phyloP scores from a whole-genome alignment of 2,329 filamentous ascomycete genomes.

The Talaromyces piceae region DNA sequence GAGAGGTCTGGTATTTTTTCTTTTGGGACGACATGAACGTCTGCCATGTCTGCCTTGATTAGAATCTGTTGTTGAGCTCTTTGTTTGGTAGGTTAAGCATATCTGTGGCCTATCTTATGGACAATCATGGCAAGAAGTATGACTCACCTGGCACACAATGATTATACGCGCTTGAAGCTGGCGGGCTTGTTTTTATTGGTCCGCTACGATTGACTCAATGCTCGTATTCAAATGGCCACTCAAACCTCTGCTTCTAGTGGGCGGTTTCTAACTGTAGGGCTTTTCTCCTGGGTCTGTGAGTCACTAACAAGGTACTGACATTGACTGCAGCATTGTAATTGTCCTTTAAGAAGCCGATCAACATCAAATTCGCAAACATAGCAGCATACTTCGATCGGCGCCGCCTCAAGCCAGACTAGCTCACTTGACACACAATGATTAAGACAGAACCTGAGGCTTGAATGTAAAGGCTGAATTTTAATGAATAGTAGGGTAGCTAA shows the following conservation, averaged over 20 bases:
- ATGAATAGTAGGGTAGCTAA: too few species aligned
- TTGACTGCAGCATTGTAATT: neutral
- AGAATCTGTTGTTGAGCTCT: neutral
- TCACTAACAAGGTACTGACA: neutral
- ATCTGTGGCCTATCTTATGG: neutral
- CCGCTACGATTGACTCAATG: neutral
- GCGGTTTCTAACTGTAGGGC: neutral
- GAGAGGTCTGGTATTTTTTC: neutral
- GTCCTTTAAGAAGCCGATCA: too few species aligned
- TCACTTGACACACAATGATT: neutral
- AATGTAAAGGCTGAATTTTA: too few species aligned
- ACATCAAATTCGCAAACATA: too few species aligned
- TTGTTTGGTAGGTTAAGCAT: neutral
- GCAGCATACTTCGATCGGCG: neutral
- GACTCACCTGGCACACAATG: neutral
- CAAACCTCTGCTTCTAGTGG: neutral
- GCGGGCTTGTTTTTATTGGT: neutral
- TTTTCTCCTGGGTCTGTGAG: neutral
- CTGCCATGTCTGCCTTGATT: neutral
- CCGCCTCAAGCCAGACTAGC: neutral
- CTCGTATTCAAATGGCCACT: neutral
- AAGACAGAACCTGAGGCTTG: too few species aligned
- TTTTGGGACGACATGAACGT: constrained; percentile 1
- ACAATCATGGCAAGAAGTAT: neutral
- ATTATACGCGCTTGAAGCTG: neutral